A percentile compares a stretch with the other conserved stretches of the same genome.
phyloP scores from a whole-genome alignment of 352 stramenopile species.

The Phytophthora sojae region DNA sequence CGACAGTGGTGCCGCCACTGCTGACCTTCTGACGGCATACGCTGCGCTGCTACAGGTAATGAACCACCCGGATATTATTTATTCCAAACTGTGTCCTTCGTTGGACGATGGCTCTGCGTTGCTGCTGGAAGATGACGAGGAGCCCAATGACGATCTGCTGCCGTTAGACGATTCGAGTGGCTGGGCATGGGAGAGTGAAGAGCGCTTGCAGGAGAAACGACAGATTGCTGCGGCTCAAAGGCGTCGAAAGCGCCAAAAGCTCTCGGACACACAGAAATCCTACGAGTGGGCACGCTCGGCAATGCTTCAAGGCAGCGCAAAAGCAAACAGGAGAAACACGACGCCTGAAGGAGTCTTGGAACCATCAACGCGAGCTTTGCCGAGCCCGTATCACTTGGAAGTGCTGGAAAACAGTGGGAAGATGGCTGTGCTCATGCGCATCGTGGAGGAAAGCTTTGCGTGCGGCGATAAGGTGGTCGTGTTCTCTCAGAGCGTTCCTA shows the following conservation, averaged over 20 bases:
- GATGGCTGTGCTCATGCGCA: conserved; percentile 78
- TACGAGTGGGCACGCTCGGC: conserved; percentile 74
- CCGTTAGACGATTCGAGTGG: conserved; percentile 37
- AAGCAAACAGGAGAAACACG: not conserved
- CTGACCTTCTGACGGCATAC: conserved; percentile 84
- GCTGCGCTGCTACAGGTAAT: conserved; percentile 84
- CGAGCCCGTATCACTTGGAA: conserved; percentile 49
- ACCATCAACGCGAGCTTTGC: not conserved
- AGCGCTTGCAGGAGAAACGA: conserved; percentile 63
- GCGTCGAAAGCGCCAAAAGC: conserved; percentile 71
- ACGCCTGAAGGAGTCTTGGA: not conserved
- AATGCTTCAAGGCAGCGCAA: conserved; percentile 32
- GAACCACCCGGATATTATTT: conserved; percentile 91
- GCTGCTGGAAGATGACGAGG: conserved; percentile 44
- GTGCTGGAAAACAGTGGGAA: conserved; percentile 82
- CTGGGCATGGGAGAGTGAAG: conserved; percentile 77
- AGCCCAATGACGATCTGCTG: conserved; percentile 28
- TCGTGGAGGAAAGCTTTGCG: conserved; percentile 76
- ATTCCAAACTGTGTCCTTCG: conserved; percentile 65
- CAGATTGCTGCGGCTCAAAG: conserved; percentile 53
- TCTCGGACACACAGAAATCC: conserved; percentile 62
- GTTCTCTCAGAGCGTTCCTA: conserved; percentile 90
- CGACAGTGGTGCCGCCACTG: conserved; percentile 46
- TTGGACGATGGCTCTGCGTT: conserved; percentile 29
- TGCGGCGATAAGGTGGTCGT: conserved; percentile 88